phyloP scores from a whole-genome alignment of 208 protist species.

The Crithidia fasciculata region DNA sequence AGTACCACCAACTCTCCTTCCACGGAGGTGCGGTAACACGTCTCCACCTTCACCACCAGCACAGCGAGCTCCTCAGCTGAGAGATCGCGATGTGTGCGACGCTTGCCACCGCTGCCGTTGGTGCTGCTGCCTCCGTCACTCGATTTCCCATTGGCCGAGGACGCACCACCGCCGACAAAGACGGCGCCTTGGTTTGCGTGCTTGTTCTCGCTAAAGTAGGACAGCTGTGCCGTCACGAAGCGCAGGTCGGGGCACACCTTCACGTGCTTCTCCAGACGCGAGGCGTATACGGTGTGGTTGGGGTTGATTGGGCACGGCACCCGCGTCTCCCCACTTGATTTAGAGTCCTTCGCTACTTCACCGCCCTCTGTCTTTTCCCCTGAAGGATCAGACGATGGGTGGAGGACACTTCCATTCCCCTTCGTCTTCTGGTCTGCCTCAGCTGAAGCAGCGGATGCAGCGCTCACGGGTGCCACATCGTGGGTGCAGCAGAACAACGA shows the following conservation, averaged over 20 bases:
- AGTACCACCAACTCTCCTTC: conserved; percentile 29
- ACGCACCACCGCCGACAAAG: not conserved
- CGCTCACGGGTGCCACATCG: not conserved
- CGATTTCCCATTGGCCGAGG: no score
- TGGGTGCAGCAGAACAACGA: conserved; percentile 72
- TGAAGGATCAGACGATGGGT: not conserved
- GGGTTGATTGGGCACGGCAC: conserved; percentile 83
- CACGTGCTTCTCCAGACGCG: conserved; percentile 64
- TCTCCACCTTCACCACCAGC: conserved; percentile 29
- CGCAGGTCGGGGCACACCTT: conserved; percentile 78
- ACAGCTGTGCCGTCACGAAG: conserved; percentile 41
- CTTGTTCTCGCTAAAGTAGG: conserved; percentile 55
- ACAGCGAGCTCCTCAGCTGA: conserved; percentile 13
- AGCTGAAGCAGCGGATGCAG: no score
- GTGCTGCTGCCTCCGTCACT: no score
- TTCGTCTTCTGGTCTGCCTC: no score
- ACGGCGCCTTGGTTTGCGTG: conserved; percentile 41
- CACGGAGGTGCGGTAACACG: conserved; percentile 32
- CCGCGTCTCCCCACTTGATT: conserved; percentile 21
- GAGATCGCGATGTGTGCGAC: conserved; percentile 31
- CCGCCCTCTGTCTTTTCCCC: not conserved
- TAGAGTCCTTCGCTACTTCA: not conserved
- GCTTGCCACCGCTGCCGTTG: not conserved
- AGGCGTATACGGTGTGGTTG: conserved; percentile 75
- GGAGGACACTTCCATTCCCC: no score